Evolutionary conservation across 345 rosid genomes (phyloP).

Genomic region (Hibiscus trionum): DNA sequence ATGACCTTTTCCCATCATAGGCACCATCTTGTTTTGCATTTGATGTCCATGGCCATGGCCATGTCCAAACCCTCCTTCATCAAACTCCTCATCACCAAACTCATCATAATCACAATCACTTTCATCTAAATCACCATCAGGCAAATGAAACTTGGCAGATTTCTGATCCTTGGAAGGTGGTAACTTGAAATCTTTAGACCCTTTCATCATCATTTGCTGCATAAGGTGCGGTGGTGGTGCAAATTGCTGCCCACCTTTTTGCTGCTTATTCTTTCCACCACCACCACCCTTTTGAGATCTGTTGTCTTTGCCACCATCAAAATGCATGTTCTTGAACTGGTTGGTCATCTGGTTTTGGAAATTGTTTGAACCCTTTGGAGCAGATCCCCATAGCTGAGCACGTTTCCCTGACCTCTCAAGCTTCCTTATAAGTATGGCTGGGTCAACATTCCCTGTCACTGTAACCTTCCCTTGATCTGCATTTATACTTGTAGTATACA

Average conservation of each 20-base stretch:
- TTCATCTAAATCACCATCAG: conserved; percentile 44
- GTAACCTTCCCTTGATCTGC: conserved; percentile 82
- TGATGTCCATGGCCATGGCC: conserved; percentile 36
- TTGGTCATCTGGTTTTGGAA: conserved; percentile 30
- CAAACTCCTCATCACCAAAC: conserved; percentile 19
- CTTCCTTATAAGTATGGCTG: conserved; percentile 59
- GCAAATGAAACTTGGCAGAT: conserved; percentile 56
- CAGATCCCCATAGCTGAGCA: conserved; percentile 72
- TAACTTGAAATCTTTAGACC: conserved; percentile 27
- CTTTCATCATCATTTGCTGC: conserved; percentile 55
- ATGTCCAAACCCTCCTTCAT: conserved; percentile 37
- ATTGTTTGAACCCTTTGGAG: conserved; percentile 40
- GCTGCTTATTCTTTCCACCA: conserved; percentile 16
- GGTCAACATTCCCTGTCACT: conserved; percentile 79
- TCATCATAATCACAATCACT: conserved; percentile 35
- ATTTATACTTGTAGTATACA: conserved; percentile 50
- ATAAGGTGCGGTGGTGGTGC: conserved; percentile 30
- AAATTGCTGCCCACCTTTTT: conserved; percentile 33
- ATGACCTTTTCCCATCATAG: conserved; percentile 28
- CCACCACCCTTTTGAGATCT: conserved; percentile 42
- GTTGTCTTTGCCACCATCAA: conserved; percentile 38
- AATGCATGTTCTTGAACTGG: conserved; percentile 47
- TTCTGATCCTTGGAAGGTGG: conserved; percentile 49
- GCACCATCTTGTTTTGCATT: conserved; percentile 33
- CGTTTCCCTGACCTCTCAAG: conserved; percentile 82